phyloP scores from a whole-genome alignment of 345 rosid species.

The Ceriops decandra region DNA sequence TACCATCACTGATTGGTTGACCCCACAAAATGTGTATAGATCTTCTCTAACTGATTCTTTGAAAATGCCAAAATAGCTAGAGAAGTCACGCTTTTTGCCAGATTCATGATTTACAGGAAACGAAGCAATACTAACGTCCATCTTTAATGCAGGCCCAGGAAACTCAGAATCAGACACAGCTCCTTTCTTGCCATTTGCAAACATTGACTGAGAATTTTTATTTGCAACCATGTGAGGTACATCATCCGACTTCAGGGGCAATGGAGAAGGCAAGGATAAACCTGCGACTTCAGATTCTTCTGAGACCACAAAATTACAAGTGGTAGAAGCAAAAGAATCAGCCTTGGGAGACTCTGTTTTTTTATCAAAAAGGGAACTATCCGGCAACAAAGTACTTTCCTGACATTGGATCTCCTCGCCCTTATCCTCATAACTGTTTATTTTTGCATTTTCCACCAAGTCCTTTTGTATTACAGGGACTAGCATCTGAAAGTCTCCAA shows the following conservation, averaged over 20 bases:
- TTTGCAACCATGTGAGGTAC: slow-evolving; percentile 32
- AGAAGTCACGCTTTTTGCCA: slow-evolving; percentile 12
- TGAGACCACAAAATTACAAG: slow-evolving; percentile 16
- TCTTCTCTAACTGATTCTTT: not conserved
- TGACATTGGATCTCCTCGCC: slow-evolving; percentile 28
- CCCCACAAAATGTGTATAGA: not conserved
- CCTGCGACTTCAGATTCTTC: slow-evolving; percentile 27
- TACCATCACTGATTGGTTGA: not conserved
- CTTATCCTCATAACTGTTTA: not conserved
- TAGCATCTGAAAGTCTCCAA: slow-evolving; percentile 19
- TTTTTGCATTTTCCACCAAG: slow-evolving; percentile 18
- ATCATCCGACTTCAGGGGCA: slow-evolving; percentile 29
- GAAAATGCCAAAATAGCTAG: not conserved
- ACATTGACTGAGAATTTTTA: slow-evolving; percentile 26
- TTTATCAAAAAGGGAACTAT: slow-evolving; percentile 21
- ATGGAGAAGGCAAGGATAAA: slow-evolving; percentile 21
- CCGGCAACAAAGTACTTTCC: slow-evolving; percentile 23
- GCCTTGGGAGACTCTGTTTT: slow-evolving; percentile 9
- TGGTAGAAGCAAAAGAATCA: too few relatives aligned
- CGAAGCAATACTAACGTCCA: slow-evolving; percentile 28
- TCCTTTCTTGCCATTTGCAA: slow-evolving; percentile 24
- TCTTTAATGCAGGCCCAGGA: slow-evolving; percentile 18
- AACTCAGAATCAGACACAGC: slow-evolving; percentile 17
- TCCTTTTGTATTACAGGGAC: slow-evolving; percentile 8
- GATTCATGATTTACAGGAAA: slow-evolving; percentile 30